Base-by-base conservation (phyloP, 2,329 filamentous ascomycete genomes). In the Claviceps digitariae region DNA sequence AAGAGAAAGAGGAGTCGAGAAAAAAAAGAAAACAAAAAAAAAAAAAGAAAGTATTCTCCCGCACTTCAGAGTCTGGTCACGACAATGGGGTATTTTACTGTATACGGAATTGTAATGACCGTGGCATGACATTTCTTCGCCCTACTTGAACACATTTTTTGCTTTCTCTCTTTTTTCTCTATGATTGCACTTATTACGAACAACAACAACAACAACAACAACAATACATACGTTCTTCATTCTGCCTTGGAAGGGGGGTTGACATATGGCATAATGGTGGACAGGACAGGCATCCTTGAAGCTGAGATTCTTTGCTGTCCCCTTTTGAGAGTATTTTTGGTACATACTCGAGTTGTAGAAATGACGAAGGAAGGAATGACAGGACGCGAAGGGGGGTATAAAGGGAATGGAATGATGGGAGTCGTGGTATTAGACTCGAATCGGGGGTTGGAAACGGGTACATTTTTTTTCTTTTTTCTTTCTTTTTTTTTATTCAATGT, bases 61-160 rank as follows among this genome's bases (percentile, higher is more conserved):
- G 29, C 29, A 27, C 41, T 40, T 29, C 36, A 49, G n/a, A 49
- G 21, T 52, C 17, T 29, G 47, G 36, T 17, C 27, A 31, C 31
- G n/a, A 45, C 23, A 17, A 51, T 6, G 38, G n/a, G 25, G 45
- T 46, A 40, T 15, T 48, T 15, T 41, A 31, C 41, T 48, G 50
- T 43, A 50, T 69, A 65, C 64, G 64, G 57, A 61, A 57, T 68
- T 69, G 64, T 69, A 69, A 69, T 68, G 68, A 70, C 63, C 64
- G 68, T 40, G 41, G 50, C 51, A 51, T 48, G 47, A 45, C 38
- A 55, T 53, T 9, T 55, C 48, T 51, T 51, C 15, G 47, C 36
- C 38, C 23, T n/a, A 47, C 21, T 63, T 59, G 63, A 63, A 70
- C 64, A 67, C 70, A 63, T 58, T 56, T 63, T 64, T 61, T 64